Base-by-base conservation (phyloP, 345 rosid genomes). In the Leavenworthia alabamica region DNA sequence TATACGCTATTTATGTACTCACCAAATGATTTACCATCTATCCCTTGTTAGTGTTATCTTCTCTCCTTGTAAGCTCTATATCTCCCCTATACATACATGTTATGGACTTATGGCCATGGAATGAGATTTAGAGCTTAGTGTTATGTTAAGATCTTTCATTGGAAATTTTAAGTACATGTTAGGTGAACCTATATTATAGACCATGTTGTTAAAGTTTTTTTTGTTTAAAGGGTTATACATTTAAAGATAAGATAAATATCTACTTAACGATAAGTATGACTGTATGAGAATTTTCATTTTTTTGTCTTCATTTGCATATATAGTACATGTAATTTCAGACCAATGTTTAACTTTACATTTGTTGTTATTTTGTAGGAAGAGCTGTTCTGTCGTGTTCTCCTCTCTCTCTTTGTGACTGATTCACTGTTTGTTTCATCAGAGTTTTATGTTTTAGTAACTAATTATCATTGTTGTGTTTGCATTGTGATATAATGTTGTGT, bases 1-100 rank as follows among this genome's bases (percentile, higher is more conserved):
- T 87, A 2, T 90, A 87, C 33, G 96, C 95, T 2, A 11, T 87
- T 66, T 90, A 82, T 72, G 73, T 71, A 66, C 72, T 89, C 70
- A 86, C 91, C 77, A 83, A 82, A 83, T 61, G 77, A 81, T 66
- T n/a, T 55, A 76, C 37, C 48, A 55, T 53, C 35, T 6, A 31
- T 24, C 26, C 54, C 36, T 13, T 27, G n/a, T n/a, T 55, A 6
- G 13, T 27, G n/a, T n/a, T 55, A 6, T 7, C 15, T 57, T 8
- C 51, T 17, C 56, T 37, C 44, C 37, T 57, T 40, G 73, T 60
- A 66, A 73, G 72, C 29, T 45, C 22, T 65, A 17, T 44, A 8
- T 62, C 35, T 61, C 23, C 27, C 6, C 4, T 24, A 33, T 24
- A 16, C n/a, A n/a, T 10, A 19, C 31, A 60, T 45, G 22, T 45